Evolutionary conservation across 805 yeast species (phyloP), one percentile per base, ranked within the genome.

Genomic region (Yarrowia sp.): DNA sequence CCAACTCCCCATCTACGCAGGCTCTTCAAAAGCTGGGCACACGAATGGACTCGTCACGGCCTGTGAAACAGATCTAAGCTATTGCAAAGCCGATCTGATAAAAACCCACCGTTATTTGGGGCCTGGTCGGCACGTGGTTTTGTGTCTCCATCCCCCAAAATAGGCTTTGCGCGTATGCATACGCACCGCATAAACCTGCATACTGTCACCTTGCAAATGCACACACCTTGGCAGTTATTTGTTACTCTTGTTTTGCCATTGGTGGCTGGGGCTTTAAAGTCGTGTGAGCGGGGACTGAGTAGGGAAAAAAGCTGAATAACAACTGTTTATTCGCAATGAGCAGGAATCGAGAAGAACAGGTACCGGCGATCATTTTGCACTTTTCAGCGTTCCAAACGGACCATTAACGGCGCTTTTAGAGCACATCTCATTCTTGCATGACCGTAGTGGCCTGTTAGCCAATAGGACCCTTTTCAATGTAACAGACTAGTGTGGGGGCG

Each of bases 151-250:
- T 13, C 42, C 17, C 10, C 30, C 33, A 14, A 13, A 14, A 12
- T 52, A 52, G 9, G 7, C n/a, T 52, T 52, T 38, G 17, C 17
- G 33, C 17, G 42, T 52, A 17, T 49, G 56, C 56, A 52, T 13
- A 19, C 9, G 7, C 12, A 19, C 30, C 14, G 58, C 58, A 34
- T 52, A 17, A 36, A 20, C 43, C 58, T 52, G 58, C 58, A 38
- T 36, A 38, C 1, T 19, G 33, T 20, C 43, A 19, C 58, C 58
- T 36, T 13, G 34, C 0, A 38, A 6, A 52, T 9, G 58, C 58
- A 52, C 30, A 20, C 34, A 52, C 58, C 58, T 52, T 52, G 58
- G 34, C 43, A 14, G 58, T 52, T 52, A 52, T 52, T 52, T 36
- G 55, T n/a, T 38, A 52, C 14, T 19, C 30, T 19, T 19, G 17